Conservation (phyloP, 169 alveolate genomes). For the Plasmodium cynomolgi region DNA sequence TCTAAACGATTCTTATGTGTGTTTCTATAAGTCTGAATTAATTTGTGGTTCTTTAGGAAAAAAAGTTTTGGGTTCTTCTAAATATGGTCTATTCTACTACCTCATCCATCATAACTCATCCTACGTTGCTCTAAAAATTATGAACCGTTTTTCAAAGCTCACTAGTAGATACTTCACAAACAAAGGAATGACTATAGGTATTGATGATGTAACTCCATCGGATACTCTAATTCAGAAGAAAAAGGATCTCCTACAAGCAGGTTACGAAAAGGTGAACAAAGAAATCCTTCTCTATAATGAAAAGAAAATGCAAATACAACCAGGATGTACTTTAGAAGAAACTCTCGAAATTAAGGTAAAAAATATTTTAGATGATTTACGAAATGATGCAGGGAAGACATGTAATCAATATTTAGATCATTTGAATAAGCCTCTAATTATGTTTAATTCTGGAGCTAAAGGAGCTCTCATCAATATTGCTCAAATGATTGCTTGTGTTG, state of each 20-base stretch:
- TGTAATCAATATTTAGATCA: constrained; percentile 91
- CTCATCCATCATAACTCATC: constrained; percentile 93
- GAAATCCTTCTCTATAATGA: constrained; percentile 87
- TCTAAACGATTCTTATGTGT: constrained; percentile 95
- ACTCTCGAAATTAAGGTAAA: constrained; percentile 94
- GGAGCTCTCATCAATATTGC: constrained; percentile 97
- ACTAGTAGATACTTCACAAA: constrained; percentile 96
- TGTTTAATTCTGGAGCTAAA: constrained; percentile 99
- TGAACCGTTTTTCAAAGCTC: constrained; percentile 97
- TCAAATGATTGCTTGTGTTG: constrained; percentile 99
- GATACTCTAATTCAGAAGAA: constrained; percentile 76
- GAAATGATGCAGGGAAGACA: constrained; percentile 95
- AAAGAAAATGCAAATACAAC: constrained; percentile 93
- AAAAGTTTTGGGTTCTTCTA: constrained; percentile 92
- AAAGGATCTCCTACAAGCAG: constrained; percentile 85
- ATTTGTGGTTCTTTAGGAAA: constrained; percentile 97
- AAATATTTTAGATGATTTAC: constrained; percentile 92
- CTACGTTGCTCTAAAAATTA: constrained; percentile 93
- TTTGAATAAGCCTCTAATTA: constrained; percentile 94
- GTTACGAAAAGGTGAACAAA: constrained; percentile 91
- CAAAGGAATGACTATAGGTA: constrained; percentile 98
- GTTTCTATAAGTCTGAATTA: constrained; percentile 95
- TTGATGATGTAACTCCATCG: constrained; percentile 97
- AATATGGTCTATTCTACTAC: constrained; percentile 94
- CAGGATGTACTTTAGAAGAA: constrained; percentile 97